Conservation (phyloP, 2,329 filamentous ascomycete genomes). For the Cadophora sp. region DNA sequence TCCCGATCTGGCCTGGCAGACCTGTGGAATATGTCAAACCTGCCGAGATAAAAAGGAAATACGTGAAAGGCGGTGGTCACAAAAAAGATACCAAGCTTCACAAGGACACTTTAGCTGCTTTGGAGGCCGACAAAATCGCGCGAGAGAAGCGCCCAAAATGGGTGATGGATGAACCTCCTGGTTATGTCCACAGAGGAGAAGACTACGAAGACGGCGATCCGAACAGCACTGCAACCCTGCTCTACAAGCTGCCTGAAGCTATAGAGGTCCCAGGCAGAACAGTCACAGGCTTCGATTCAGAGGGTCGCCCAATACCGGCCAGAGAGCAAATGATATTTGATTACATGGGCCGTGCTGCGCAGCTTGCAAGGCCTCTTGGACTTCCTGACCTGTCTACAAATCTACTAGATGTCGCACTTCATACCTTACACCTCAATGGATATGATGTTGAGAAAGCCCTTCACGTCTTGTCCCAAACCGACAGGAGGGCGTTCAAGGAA, state of each 20-base stretch:
- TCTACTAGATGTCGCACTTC: conserved; percentile 81
- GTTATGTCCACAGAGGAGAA: conserved; percentile 84
- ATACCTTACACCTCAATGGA: conserved; percentile 72
- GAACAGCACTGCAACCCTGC: conserved; percentile 73
- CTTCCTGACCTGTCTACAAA: conserved; percentile 82
- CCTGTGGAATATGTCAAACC: conserved; percentile 92
- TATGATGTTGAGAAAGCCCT: conserved; percentile 77
- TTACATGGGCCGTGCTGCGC: conserved; percentile 69
- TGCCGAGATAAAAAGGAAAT: conserved; percentile 81
- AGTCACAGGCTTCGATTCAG: conserved; percentile 44
- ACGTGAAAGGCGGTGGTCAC: conserved; percentile 63
- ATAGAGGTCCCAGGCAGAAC: conserved; percentile 47
- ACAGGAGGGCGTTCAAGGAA: conserved; percentile 80
- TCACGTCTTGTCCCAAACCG: conserved; percentile 69
- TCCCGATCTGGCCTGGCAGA: conserved; percentile 83
- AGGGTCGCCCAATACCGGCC: conserved; percentile 41
- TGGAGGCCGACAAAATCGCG: conserved; percentile 82
- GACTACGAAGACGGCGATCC: conserved; percentile 75
- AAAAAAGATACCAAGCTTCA: conserved; percentile 80
- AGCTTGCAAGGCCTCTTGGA: conserved; percentile 66
- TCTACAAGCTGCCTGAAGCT: conserved; percentile 77
- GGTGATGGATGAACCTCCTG: conserved; percentile 88
- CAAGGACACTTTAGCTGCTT: conserved; percentile 79
- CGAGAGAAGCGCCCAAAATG: conserved; percentile 87
- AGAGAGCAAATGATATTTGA: conserved; percentile 67